Percentiles rank a stretch among this genome's conserved stretches.
phyloP scores from a whole-genome alignment of 164 flowering plant genomes.

The Stephania yunnanensis region DNA sequence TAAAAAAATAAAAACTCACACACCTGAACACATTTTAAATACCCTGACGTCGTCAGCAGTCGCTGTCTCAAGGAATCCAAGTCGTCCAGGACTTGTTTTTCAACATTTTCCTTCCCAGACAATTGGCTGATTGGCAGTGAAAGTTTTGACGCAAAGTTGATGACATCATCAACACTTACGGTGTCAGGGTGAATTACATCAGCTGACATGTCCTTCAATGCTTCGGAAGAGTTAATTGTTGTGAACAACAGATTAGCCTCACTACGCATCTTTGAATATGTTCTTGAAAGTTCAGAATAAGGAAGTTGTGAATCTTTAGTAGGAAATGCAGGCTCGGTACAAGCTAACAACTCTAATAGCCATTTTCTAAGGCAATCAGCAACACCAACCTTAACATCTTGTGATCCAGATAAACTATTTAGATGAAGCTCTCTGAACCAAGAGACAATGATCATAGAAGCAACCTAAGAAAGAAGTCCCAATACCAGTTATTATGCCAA shows the following conservation, averaged over 20 bases:
- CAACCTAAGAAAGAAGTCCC: conserved; percentile 46
- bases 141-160: conserved; percentile 68
- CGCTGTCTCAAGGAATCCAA: conserved; percentile 71
- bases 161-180: conserved; percentile 73
- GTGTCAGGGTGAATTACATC: conserved; percentile 42
- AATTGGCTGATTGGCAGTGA: conserved; percentile 24
- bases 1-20: neutral
- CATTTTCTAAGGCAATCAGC: conserved; percentile 43
- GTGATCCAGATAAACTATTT: conserved; percentile 18
- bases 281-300: conserved; percentile 90
- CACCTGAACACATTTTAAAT: conserved; percentile 95
- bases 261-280: conserved; percentile 83
- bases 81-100: conserved; percentile 45
- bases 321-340: conserved; percentile 81
- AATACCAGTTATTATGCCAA: conserved; percentile 8
- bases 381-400: conserved; percentile 24
- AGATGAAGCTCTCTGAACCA: conserved; percentile 82
- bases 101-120: conserved; percentile 30
- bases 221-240: conserved; percentile 45
- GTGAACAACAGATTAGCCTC: conserved; percentile 65
- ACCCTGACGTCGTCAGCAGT: conserved; percentile 76
- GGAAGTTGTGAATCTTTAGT: conserved; percentile 80
- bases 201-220: conserved; percentile 28
- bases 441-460: conserved; percentile 79
- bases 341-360: conserved; percentile 70